Base-by-base conservation (phyloP, 2,329 filamentous ascomycete species). In the Aspergillus candidus region DNA sequence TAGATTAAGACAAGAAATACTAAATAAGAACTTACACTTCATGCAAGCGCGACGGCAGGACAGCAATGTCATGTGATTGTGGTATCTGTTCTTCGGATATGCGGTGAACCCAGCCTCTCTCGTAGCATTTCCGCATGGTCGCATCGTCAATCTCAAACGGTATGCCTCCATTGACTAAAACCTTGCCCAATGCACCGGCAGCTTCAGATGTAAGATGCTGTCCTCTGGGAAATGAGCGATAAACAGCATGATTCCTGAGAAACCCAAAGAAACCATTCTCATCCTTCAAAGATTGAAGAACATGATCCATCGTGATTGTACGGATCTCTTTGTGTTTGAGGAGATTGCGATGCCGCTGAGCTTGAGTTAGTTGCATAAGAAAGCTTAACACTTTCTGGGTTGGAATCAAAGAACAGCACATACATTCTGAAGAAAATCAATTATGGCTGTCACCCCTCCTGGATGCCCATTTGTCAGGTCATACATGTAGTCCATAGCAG, bases 11-110 rank as follows among this genome's bases (percentile, higher is more conserved):
- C 17, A 46, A 43, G 15, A 42, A 43, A 41, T 44, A 31, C 37
- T 34, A 45, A 13, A 41, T 17, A 35, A 30, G 18, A 18, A 43
- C 40, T 45, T 47, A 45, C 48, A 43, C 41, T 32, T 50, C 48
- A 40, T 50, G 48, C 32, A 50, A 35, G 18, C 48, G 38, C 34
- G 44, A 47, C 18, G 44, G 48, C 32, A 50, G 38, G 27, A 50
- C 44, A 40, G 18, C 35, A 43, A 46, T 22, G 32, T 40, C 39
- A 40, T 43, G 6, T 44, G 15, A 34, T 11, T 32, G 4, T 30
- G 22, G 6, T 27, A 40, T 18, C 29, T 45, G 12, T 15, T 31
- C 32, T 18, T 31, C 35, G 32, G 32, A 17, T 31, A 41, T 32
- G 17, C 35, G 38, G 22, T 48, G 46, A 38, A 48, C 35, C 46